Conservation (phyloP, 306 rosid genomes). For the Comarum palustre region DNA sequence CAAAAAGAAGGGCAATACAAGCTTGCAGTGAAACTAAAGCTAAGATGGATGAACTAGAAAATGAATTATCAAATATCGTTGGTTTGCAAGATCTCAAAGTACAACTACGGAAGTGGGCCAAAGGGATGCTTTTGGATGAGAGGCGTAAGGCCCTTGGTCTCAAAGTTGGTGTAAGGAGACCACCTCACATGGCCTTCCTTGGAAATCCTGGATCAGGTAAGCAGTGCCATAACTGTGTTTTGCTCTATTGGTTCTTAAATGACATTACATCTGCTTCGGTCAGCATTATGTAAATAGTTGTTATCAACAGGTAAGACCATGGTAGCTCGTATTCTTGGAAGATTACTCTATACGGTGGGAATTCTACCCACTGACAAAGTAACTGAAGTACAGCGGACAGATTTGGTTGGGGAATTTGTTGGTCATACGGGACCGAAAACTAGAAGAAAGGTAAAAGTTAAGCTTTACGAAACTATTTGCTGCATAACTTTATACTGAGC, state of each 20-base stretch:
- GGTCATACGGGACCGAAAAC: slow-evolving; percentile 99
- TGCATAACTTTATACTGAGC: slow-evolving; percentile 7
- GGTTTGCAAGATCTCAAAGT: slow-evolving; percentile 82
- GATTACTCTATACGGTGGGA: slow-evolving; percentile 89
- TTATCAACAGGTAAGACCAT: slow-evolving; percentile 76
- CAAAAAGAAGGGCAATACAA: slow-evolving; percentile 71
- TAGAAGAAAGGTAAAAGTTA: slow-evolving; percentile 61
- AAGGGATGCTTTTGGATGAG: slow-evolving; percentile 99
- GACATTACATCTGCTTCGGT: background rate
- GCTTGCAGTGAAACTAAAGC: slow-evolving; percentile 88
- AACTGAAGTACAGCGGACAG: slow-evolving; percentile 94
- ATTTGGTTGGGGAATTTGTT: slow-evolving; percentile 93
- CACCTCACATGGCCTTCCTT: slow-evolving; percentile 99
- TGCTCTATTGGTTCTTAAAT: background rate
- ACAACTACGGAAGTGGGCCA: slow-evolving; percentile 91
- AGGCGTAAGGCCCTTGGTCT: slow-evolving; percentile 90
- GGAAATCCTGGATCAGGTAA: slow-evolving; percentile 99
- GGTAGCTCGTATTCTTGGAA: slow-evolving; percentile 94
- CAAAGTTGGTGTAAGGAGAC: slow-evolving; percentile 76
- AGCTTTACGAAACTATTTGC: background rate
- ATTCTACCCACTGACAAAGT: slow-evolving; percentile 84
- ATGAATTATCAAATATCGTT: slow-evolving; percentile 70
- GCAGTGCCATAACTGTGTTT: background rate
- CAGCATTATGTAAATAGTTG: slow-evolving; percentile 11
- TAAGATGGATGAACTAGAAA: slow-evolving; percentile 84